Percentiles rank a stretch among this genome's conserved stretches.
These are phyloP conservation scores for Pyrenophora teres DNA, from an alignment of 2,329 filamentous ascomycete genomes.

Conservation along the genomic window DNA sequence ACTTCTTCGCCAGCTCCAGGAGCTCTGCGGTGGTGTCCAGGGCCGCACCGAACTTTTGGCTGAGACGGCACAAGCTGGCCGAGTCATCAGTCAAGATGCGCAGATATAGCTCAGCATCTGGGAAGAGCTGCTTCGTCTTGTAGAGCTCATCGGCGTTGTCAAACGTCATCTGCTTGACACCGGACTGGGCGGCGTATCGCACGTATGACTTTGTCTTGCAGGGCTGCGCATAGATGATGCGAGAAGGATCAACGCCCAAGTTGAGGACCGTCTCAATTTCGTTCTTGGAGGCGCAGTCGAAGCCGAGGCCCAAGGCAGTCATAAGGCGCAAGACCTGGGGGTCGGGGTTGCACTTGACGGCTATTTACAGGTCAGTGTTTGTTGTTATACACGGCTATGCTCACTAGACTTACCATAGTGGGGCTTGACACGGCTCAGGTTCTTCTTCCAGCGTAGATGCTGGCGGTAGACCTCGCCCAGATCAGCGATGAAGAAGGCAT, in stretches of 20 bases:
- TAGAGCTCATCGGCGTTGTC: constrained; percentile 97
- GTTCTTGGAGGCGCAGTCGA: constrained; percentile 96
- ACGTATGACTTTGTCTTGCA: constrained; percentile 99
- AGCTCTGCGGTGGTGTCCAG: constrained; percentile 80
- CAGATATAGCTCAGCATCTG: constrained; percentile 86
- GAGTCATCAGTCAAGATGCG: constrained; percentile 97
- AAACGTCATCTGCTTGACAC: constrained; percentile 98
- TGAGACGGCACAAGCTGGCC: constrained; percentile 89
- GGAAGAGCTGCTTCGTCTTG: constrained; percentile 93
- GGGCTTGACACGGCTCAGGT: constrained; percentile 87
- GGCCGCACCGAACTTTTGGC: constrained; percentile 95
- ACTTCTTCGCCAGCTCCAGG: constrained; percentile 75
- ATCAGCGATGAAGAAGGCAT: constrained; percentile 97
- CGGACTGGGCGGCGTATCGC: constrained; percentile 80
- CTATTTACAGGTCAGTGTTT: constrained; percentile 54
- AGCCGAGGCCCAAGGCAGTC: constrained; percentile 85
- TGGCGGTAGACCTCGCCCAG: constrained; percentile 98
- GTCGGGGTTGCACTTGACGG: constrained; percentile 99
- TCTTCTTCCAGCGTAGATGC: constrained; percentile 97
- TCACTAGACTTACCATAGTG: constrained; percentile 76
- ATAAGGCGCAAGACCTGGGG: constrained; percentile 85
- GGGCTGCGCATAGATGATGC: constrained; percentile 98
- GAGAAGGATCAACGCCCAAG: constrained; percentile 80
- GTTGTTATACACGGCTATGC: not conserved
- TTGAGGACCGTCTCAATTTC: constrained; percentile 92